Evolutionary conservation across 176 grass and related monocot genomes (phyloP).

Genomic region (Poa annua): DNA sequence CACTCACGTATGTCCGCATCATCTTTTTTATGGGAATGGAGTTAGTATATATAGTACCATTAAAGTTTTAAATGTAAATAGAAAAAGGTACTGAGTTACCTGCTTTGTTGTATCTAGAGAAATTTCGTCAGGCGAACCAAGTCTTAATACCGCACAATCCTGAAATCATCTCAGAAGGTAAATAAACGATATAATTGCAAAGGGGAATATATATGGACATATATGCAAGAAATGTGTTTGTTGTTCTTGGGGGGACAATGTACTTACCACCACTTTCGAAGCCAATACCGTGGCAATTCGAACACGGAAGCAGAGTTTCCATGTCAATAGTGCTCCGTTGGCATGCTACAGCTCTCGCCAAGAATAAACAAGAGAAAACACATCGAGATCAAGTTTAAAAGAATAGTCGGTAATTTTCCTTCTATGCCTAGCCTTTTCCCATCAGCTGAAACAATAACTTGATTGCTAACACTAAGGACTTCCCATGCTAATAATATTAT

Average conservation of each 20-base stretch:
- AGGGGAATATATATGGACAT: neutral
- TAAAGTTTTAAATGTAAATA: neutral
- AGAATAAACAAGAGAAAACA: neutral
- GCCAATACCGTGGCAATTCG: neutral
- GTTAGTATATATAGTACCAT: neutral
- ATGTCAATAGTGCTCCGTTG: neutral
- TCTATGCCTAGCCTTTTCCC: too few relatives aligned
- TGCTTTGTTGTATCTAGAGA: conserved; percentile 33
- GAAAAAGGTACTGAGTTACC: neutral
- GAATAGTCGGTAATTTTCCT: neutral
- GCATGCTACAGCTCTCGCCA: neutral
- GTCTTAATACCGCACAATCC: conserved; percentile 11
- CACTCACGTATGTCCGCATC: neutral
- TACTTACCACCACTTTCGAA: conserved; percentile 28
- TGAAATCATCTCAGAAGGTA: conserved; percentile 28
- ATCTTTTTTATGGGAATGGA: neutral
- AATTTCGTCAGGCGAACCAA: conserved; percentile 12
- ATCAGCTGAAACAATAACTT: too few relatives aligned
- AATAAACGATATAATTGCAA: neutral
- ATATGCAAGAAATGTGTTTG: neutral
- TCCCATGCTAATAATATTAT: neutral
- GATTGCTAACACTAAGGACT: too few relatives aligned
- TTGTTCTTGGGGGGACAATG: neutral
- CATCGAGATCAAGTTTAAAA: neutral
- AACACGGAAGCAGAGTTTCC: neutral